Conservation (phyloP, 331 rosid species). For the Acacia concinna region DNA sequence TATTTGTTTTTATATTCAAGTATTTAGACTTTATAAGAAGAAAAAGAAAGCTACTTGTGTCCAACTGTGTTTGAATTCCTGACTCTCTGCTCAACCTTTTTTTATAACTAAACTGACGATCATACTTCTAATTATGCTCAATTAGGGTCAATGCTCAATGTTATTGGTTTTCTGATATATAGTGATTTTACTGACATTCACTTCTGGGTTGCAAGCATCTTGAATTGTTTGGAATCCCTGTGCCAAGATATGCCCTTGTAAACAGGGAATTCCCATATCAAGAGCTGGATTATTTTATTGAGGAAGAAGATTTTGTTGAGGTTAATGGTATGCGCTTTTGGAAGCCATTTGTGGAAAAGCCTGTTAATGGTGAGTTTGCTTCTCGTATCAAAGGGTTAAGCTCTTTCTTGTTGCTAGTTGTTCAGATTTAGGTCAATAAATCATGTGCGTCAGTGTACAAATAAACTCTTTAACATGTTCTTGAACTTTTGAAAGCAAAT, state of each 20-base stretch:
- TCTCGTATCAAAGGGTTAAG: conserved; percentile 24
- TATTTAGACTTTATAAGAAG: background rate
- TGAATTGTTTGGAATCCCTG: conserved; percentile 73
- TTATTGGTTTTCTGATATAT: conserved; percentile 20
- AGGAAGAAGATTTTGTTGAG: conserved; percentile 98
- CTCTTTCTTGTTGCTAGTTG: conserved; percentile 15
- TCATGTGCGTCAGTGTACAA: background rate
- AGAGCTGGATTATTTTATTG: conserved; percentile 79
- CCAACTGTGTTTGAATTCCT: conserved; percentile 1
- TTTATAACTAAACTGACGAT: conserved; percentile 15
- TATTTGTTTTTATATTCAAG: background rate
- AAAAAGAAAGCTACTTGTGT: background rate
- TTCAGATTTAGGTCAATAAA: background rate
- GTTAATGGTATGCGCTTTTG: conserved; percentile 81
- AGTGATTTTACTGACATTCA: conserved; percentile 29
- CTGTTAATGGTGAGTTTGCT: conserved; percentile 79
- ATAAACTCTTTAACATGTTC: background rate
- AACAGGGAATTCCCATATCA: conserved; percentile 78
- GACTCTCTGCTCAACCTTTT: background rate
- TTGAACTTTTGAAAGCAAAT: background rate
- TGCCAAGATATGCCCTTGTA: conserved; percentile 96
- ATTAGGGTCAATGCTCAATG: conserved; percentile 26
- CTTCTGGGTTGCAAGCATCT: conserved; percentile 66
- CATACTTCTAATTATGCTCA: conserved; percentile 6
- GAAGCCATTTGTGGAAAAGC: conserved; percentile 99